Percentiles rank a stretch among this genome's conserved stretches.
Conservation (phyloP, 805 yeast species). For the Starmerella kuoi region DNA sequence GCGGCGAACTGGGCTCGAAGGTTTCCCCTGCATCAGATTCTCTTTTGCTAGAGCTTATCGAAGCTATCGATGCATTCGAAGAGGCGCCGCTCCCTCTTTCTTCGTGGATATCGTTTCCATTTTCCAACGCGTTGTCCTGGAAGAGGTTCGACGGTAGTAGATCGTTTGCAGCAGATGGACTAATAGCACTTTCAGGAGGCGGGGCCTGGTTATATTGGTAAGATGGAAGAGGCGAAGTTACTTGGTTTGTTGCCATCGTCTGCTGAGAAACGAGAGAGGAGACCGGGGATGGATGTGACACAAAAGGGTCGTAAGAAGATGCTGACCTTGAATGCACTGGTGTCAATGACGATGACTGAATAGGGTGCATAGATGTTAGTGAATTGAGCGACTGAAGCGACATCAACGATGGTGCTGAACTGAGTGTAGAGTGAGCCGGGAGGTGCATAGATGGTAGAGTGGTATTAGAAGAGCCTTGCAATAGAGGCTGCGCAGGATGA, state of each 20-base stretch:
- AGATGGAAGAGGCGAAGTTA: not conserved
- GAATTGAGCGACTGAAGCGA: not conserved
- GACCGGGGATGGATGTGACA: not conserved
- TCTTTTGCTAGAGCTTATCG: too few relatives aligned
- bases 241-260: not conserved
- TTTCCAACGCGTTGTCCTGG: slow-evolving; percentile 3
- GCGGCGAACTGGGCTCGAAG: not conserved
- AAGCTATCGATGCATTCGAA: too few relatives aligned
- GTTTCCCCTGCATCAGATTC: too few relatives aligned
- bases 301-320: not conserved
- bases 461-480: not conserved
- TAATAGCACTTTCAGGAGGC: not conserved
- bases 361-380: not conserved
- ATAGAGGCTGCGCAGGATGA: too few relatives aligned
- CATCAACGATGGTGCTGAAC: not conserved
- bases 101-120: too few relatives aligned
- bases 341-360: not conserved
- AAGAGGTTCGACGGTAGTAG: slow-evolving; percentile 15
- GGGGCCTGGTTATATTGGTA: not conserved
- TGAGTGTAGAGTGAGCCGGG: not conserved
- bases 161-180: slow-evolving; percentile 10
- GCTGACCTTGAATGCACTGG: not conserved
- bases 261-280: not conserved
- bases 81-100: too few relatives aligned
- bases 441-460: not conserved